A percentile compares a stretch with the other conserved stretches of the same genome.
These are phyloP conservation scores for Linum usitatissimum DNA, from an alignment of 345 rosid species.

Conservation along the genomic window DNA sequence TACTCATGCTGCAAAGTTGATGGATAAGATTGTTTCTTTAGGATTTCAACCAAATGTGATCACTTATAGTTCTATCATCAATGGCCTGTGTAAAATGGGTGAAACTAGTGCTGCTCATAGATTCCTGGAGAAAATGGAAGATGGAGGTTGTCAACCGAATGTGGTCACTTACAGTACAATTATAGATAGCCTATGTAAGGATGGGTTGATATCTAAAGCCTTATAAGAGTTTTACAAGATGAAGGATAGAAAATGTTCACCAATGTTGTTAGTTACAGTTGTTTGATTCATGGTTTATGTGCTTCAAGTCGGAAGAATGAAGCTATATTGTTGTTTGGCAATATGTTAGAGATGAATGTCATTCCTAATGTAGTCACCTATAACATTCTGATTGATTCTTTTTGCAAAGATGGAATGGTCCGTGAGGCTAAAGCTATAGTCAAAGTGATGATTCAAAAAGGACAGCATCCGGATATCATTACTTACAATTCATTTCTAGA, in stretches of 20 bases:
- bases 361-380: background rate
- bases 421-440: background rate
- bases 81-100: background rate
- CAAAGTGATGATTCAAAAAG: background rate
- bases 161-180: slow-evolving; percentile 13
- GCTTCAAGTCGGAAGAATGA: background rate
- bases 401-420: slow-evolving; percentile 1
- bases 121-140: background rate
- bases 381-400: background rate
- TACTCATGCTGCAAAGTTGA: background rate
- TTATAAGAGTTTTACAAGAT: slow-evolving; percentile 15
- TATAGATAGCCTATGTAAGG: slow-evolving; percentile 25
- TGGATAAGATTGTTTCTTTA: background rate
- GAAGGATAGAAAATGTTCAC: slow-evolving; percentile 12
- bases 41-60: background rate
- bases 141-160: slow-evolving; percentile 11
- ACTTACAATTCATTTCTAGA: background rate
- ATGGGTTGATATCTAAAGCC: slow-evolving; percentile 16
- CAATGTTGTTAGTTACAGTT: slow-evolving; percentile 23
- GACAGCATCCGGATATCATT: background rate
- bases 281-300: slow-evolving; percentile 14
- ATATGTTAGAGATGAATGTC: background rate
- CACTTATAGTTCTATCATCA: background rate
- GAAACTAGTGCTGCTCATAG: background rate
- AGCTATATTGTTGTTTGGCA: background rate